Evolutionary conservation across 306 rosid species (phyloP), one percentile per base, ranked within the genome.

Genomic region (Gillenia trifoliata): DNA sequence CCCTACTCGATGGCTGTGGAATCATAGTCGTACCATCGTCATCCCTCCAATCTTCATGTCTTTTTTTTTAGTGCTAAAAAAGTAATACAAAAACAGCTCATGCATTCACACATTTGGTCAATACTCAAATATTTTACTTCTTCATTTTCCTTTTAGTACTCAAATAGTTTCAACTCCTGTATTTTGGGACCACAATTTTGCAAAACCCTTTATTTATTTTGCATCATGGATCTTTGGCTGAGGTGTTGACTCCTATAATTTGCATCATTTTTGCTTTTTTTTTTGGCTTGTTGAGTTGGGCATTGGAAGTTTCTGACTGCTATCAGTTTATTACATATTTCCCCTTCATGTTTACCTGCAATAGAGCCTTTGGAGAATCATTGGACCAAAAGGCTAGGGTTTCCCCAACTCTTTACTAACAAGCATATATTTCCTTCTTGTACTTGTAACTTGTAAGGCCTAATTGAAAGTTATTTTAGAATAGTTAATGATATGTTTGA

Each of bases 121-220:
- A 26, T 43, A 66, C 31, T 45, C 17, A 19, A 45, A 45, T 68
- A 62, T n/a, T 25, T 62, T 20, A 64, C 56, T 63, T 45, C 3
- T 47, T 49, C n/a, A 17, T 38, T 76, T 56, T 45, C 16, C 15
- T 76, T 31, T 5, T 31, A 17, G 11, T 22, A 70, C 62, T 61
- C 38, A 61, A 19, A 38, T 5, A 55, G 8, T 19, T 5, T 74
- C 41, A 61, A 29, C 67, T 16, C 8, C n/a, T 33, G 28, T 9
- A 25, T 10, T 77, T 77, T 31, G 64, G 80, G 81, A 77, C 81
- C 81, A 77, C 81, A 19, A 61, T 60, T 23, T 69, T 30, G 64
- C 34, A 66, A 26, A 7, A 11, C 22, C 64, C 19, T 0, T 59
- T 25, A 59, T 59, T 28, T 64, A 6, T 38, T 2, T 52, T 19